Evolutionary conservation across 805 yeast species (phyloP), one percentile per base, ranked within the genome.

Genomic region (Nakazawaea holstii): DNA sequence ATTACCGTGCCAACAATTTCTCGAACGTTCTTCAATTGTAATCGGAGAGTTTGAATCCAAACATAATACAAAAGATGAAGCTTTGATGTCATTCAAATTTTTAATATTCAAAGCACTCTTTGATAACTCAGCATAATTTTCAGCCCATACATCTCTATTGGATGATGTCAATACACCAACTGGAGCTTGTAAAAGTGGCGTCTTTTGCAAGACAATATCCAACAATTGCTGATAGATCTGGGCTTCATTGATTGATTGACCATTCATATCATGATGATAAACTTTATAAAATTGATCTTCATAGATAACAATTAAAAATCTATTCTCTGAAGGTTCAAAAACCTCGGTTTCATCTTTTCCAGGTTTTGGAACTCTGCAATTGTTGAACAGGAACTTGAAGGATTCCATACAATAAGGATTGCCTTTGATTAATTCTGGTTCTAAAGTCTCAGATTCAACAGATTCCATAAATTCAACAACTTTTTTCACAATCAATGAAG

Each of bases 381-480:
- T 87, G 72, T 90, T 88, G 74, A 92, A 92, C 96, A 92, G 85
- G 70, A 80, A 79, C 59, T 79, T 79, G 77, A 88, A 91, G 31
- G 95, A 83, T 65, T 88, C 90, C 98, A 92, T 92, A 68, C 97
- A 92, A 61, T 80, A 85, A n/a, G 97, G 96, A 54, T 72, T 73
- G 45, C 81, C 83, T 67, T 80, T 86, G 56, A 77, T 69, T 61
- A 88, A 70, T 66, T 92, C 98, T 4, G 96, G 87, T 48, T 83
- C 88, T 56, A 92, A 72, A 13, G 85, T 70, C 65, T 87, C 91
- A 51, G 68, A 68, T 60, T 85, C 92, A 48, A 89, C 74, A 43
- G 75, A 61, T 50, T 74, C 74, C 72, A 80, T 76, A 64, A 89
- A 92, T 53, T 80, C 74, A 33, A 86, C 69, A 17, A 87, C 80